Evolutionary conservation across 805 yeast species (phyloP).

Genomic region (Tetrapisispora iriomotensis): DNA sequence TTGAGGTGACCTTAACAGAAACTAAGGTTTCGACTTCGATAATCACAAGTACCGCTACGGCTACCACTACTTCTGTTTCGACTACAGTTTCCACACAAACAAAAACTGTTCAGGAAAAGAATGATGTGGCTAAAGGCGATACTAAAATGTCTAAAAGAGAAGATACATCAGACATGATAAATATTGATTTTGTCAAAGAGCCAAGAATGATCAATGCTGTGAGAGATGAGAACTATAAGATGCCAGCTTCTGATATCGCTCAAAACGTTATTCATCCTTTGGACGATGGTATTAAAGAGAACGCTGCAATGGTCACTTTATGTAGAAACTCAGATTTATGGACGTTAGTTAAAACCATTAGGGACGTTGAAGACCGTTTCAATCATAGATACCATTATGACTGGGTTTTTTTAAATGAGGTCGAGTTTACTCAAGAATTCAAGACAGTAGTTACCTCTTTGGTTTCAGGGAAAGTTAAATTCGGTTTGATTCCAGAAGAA

Average conservation of each 20-base stretch:
- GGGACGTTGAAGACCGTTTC: conserved; percentile 56
- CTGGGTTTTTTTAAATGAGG: conserved; percentile 73
- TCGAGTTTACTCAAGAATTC: conserved; percentile 50
- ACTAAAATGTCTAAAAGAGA: background rate
- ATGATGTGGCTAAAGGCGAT: background rate
- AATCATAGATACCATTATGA: conserved; percentile 56
- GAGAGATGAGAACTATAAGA: conserved; percentile 8
- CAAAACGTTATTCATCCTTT: conserved; percentile 25
- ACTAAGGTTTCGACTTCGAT: conserved; percentile 32
- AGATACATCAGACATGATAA: background rate
- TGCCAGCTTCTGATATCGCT: conserved; percentile 24
- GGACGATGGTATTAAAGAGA: conserved; percentile 34
- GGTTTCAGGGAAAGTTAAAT: conserved; percentile 51
- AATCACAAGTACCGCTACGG: background rate
- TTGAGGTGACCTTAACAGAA: background rate
- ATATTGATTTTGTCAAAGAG: background rate
- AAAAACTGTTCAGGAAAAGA: background rate
- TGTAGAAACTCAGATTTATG: conserved; percentile 63
- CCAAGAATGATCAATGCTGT: background rate
- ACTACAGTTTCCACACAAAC: no score
- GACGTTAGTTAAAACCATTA: conserved; percentile 47
- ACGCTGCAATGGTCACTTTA: conserved; percentile 60
- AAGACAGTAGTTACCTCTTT: conserved; percentile 35
- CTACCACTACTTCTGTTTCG: background rate
- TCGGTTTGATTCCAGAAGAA: conserved; percentile 49